These are phyloP conservation scores for Saccharomyces jurei DNA, from an alignment of 805 yeast species.

Conservation along the genomic window DNA sequence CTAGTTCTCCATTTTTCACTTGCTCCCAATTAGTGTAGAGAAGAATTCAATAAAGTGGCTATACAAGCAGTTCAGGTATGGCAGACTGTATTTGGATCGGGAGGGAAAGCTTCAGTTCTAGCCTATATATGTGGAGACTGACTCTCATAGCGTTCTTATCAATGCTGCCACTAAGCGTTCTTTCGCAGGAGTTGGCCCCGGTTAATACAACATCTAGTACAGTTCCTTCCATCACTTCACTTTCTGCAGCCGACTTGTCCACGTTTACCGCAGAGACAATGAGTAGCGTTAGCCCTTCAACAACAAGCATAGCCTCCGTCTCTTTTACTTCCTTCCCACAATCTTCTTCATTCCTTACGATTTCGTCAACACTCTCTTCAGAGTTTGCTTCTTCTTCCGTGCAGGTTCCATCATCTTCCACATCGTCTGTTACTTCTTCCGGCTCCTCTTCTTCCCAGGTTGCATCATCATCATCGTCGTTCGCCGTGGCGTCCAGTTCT, in stretches of 20 bases:
- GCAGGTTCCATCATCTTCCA: conserved; percentile 1
- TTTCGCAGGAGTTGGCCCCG: not conserved
- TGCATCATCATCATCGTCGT: not conserved
- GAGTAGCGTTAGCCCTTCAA: not conserved
- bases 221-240: not conserved
- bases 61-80: not conserved
- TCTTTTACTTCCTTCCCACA: conserved; percentile 2
- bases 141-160: not conserved
- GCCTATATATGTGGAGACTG: not conserved
- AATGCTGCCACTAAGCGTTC: not conserved
- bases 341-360: not conserved
- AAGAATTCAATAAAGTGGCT: not conserved
- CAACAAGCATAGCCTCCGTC: conserved; percentile 10
- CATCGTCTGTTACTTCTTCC: conserved; percentile 4
- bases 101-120: not conserved
- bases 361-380: conserved; percentile 2
- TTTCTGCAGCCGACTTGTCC: conserved; percentile 2
- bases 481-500: conserved; percentile 2
- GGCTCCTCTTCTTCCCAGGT: not conserved
- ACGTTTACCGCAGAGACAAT: conserved; percentile 1
- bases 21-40: not conserved
- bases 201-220: not conserved
- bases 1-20: not conserved
- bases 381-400: conserved; percentile 2
- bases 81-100: not conserved